Conservation (phyloP, 768 basidiomycete genomes). For the Rickenella mellea region DNA sequence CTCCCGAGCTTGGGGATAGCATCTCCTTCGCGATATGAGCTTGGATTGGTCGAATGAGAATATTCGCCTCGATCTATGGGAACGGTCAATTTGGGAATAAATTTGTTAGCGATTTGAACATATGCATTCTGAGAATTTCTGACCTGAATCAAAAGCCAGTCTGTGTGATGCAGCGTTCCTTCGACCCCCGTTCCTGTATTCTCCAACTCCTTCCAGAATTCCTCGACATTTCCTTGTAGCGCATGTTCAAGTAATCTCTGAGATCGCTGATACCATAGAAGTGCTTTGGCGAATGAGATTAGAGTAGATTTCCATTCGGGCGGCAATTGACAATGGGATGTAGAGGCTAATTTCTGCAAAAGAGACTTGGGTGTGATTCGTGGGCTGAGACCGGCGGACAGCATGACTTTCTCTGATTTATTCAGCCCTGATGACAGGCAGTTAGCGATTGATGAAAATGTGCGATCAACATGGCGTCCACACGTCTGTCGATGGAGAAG, state of each 20-base stretch:
- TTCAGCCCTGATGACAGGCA: conserved; percentile 12
- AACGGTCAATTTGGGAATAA: conserved; percentile 13
- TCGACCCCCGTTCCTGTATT: conserved; percentile 16
- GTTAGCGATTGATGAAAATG: no score
- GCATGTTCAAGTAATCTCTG: conserved; percentile 22
- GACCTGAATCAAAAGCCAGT: conserved; percentile 40
- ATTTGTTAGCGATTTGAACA: conserved; percentile 5
- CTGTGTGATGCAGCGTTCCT: conserved; percentile 15
- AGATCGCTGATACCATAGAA: conserved; percentile 26
- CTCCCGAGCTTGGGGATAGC: conserved; percentile 26
- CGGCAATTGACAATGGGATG: conserved; percentile 10
- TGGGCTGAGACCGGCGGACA: conserved; percentile 26
- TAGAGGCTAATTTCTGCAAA: conserved; percentile 20
- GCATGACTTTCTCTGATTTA: conserved; percentile 11
- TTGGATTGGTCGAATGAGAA: conserved; percentile 35
- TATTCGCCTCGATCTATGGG: conserved; percentile 34
- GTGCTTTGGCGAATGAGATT: conserved; percentile 16
- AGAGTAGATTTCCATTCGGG: conserved; percentile 22
- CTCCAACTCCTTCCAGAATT: conserved; percentile 18
- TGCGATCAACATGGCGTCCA: no score
- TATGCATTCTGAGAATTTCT: background rate
- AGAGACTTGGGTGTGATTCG: conserved; percentile 21
- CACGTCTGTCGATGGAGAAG: background rate
- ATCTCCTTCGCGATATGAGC: conserved; percentile 32
- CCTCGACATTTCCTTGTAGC: conserved; percentile 16